Conservation (phyloP, 306 rosid genomes). For the Cucumis sativus region Cucumber_9930_V3 NC_026661.2:14478001-14478500, state of each 20-base stretch:
- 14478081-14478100: background rate
- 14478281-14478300: too few relatives aligned
- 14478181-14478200: too few relatives aligned
- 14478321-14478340: background rate
- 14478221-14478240: too few relatives aligned
- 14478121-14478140: too few relatives aligned
- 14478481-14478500: background rate
- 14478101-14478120: too few relatives aligned
- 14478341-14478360: background rate
- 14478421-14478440: background rate
- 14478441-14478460: background rate
- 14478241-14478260: too few relatives aligned
- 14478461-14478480: background rate
- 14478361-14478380: too few relatives aligned
- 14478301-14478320: background rate
- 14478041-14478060: conserved; percentile 29
- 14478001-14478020: conserved; percentile 88
- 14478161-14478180: too few relatives aligned
- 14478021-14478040: conserved; percentile 65
- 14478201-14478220: too few relatives aligned
- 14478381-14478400: too few relatives aligned
- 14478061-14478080: background rate
- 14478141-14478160: too few relatives aligned
- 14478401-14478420: background rate
- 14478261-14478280: too few relatives aligned